Percentiles rank a stretch among this genome's conserved stretches.
phyloP scores from a whole-genome alignment of 2,329 filamentous ascomycete genomes.

The Botrytis elliptica region DNA sequence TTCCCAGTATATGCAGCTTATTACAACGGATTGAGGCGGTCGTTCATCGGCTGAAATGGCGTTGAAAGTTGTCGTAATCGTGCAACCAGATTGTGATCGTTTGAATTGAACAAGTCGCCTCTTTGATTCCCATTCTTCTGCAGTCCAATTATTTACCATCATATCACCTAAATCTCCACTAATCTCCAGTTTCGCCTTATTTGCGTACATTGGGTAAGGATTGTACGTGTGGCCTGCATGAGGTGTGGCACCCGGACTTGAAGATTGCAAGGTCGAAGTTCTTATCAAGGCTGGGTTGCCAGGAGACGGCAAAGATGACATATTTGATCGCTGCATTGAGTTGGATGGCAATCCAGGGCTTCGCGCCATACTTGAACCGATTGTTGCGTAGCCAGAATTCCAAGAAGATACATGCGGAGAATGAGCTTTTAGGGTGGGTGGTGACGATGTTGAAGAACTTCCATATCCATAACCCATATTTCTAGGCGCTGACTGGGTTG shows the following conservation, averaged over 20 bases:
- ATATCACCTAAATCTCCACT: constrained; percentile 72
- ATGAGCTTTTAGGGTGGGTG: constrained; percentile 46
- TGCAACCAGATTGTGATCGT: constrained; percentile 77
- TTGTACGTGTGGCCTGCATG: constrained; percentile 40
- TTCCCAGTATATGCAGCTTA: constrained; percentile 97
- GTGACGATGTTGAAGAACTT: constrained; percentile 43
- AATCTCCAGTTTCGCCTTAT: constrained; percentile 82
- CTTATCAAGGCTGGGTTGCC: constrained; percentile 62
- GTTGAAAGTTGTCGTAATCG: constrained; percentile 76
- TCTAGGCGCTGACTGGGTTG: constrained; percentile 42
- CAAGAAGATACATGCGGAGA: constrained; percentile 49
- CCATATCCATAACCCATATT: constrained; percentile 45
- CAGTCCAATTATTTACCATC: constrained; percentile 82
- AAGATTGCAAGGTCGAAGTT: constrained; percentile 62
- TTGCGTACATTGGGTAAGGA: constrained; percentile 67
- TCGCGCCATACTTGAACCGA: constrained; percentile 44
- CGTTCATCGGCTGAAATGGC: constrained; percentile 77
- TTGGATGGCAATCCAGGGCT: constrained; percentile 44
- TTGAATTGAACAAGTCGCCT: constrained; percentile 86
- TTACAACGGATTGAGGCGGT: constrained; percentile 80
- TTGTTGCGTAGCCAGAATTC: constrained; percentile 48
- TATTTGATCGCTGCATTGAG: constrained; percentile 26
- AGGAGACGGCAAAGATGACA: constrained; percentile 33
- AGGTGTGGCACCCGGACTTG: constrained; percentile 47
- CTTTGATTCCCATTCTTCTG: constrained; percentile 75